A percentile compares a stretch with the other conserved stretches of the same genome.
Evolutionary conservation across 148 eudicot species (phyloP).

Genomic region (Chenopodium album): DNA sequence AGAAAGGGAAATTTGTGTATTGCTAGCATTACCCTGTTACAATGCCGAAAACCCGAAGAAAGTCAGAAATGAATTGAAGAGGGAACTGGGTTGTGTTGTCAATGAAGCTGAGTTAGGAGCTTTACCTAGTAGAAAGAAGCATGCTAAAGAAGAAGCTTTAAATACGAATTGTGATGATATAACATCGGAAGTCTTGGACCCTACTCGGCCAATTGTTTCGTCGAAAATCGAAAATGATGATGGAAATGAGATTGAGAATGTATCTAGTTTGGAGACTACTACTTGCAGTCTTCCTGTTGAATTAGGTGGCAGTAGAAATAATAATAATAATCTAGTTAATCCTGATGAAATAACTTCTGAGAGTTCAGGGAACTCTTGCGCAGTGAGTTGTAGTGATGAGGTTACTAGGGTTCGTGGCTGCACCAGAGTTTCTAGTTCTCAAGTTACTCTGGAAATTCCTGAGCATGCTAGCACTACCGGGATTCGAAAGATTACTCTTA

Average conservation of each 20-base stretch:
- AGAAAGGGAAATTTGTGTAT: constrained; percentile 46
- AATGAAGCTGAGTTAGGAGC: constrained; percentile 30
- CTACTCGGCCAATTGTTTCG: constrained; percentile 31
- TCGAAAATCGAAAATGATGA: constrained; percentile 30
- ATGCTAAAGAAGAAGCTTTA: constrained; percentile 36
- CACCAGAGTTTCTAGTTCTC: constrained; percentile 41
- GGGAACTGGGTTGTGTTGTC: constrained; percentile 41
- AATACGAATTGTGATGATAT: constrained; percentile 45
- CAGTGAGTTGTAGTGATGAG: constrained; percentile 46
- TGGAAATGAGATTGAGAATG: constrained; percentile 29
- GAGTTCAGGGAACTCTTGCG: constrained; percentile 53
- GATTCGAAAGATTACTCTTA: constrained; percentile 82
- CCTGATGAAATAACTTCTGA: constrained; percentile 60
- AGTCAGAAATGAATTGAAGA: constrained; percentile 40
- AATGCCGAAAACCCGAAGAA: constrained; percentile 30
- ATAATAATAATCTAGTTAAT: constrained; percentile 35
- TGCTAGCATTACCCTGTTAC: constrained; percentile 29
- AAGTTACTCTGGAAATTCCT: constrained; percentile 74
- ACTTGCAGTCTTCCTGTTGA: constrained; percentile 46
- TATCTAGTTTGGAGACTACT: constrained; percentile 46
- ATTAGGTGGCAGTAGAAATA: constrained; percentile 21
- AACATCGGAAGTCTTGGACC: constrained; percentile 67
- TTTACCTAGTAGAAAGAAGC: constrained; percentile 28
- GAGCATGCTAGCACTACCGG: constrained; percentile 66
- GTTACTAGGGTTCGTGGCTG: constrained; percentile 32